Conservation (phyloP, 2,329 filamentous ascomycete genomes). For the Fusarium sp. region DNA sequence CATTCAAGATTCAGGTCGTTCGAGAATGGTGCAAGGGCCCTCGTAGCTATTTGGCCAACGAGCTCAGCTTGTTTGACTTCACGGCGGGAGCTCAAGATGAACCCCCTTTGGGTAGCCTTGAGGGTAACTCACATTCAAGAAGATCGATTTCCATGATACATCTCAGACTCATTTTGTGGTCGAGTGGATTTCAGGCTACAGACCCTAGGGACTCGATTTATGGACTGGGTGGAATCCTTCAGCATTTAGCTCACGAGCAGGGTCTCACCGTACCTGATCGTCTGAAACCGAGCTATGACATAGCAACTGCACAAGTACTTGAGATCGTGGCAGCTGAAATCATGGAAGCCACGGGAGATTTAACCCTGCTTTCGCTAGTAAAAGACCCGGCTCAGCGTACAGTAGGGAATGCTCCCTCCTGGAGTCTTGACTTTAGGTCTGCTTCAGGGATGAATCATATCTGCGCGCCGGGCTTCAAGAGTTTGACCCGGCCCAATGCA, state of each 20-base stretch:
- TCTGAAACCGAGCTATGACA: neutral
- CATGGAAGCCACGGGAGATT: neutral
- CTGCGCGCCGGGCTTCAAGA: conserved; percentile 2
- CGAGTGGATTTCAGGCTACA: neutral
- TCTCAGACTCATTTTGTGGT: neutral
- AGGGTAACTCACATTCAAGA: neutral
- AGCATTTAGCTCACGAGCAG: neutral
- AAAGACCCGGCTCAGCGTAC: conserved; percentile 4
- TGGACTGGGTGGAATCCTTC: neutral
- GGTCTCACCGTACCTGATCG: neutral
- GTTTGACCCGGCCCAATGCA: neutral
- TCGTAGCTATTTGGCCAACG: neutral
- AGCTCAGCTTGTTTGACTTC: neutral
- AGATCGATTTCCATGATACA: neutral
- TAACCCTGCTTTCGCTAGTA: neutral
- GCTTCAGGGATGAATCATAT: neutral
- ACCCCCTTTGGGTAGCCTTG: too few species aligned
- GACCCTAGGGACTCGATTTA: conserved; percentile 2
- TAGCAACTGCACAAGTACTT: neutral
- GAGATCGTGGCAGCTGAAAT: neutral
- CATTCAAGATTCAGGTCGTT: neutral
- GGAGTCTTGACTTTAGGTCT: neutral
- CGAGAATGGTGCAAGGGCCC: conserved; percentile 4
- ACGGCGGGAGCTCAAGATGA: conserved; percentile 1
- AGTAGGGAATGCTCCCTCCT: neutral